These are phyloP conservation scores for Agrocybe pediades DNA, from an alignment of 768 basidiomycete genomes.

Conservation along the genomic window DNA sequence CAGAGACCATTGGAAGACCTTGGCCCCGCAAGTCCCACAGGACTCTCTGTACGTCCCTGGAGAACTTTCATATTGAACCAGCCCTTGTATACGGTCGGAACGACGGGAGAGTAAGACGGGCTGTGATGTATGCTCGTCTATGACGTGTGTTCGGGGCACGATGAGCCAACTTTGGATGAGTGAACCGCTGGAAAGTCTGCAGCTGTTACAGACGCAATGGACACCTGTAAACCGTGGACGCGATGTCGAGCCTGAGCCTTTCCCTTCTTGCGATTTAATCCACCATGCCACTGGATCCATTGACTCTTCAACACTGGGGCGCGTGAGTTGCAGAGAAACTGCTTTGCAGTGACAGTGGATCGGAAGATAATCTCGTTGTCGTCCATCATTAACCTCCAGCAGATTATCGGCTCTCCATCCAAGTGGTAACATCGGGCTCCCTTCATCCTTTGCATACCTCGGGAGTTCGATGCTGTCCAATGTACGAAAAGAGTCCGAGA, in stretches of 20 bases:
- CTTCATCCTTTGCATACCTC: conserved; percentile 12
- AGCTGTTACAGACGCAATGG: conserved; percentile 11
- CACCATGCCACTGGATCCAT: conserved; percentile 7
- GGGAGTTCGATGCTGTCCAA: conserved; percentile 14
- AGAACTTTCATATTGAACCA: conserved; percentile 17
- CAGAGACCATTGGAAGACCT: conserved; percentile 18
- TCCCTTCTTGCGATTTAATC: neutral
- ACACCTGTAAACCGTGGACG: conserved; percentile 8
- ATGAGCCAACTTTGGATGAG: conserved; percentile 28
- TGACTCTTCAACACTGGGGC: conserved; percentile 4
- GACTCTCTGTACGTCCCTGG: conserved; percentile 16
- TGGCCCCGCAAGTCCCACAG: conserved; percentile 21
- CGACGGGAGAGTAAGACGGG: conserved; percentile 14
- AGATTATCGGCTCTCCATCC: conserved; percentile 17
- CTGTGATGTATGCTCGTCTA: conserved; percentile 11
- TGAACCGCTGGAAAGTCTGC: conserved; percentile 23
- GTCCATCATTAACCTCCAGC: neutral
- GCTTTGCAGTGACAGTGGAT: conserved; percentile 19
- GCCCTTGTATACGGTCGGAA: neutral
- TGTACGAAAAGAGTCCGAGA: conserved; percentile 19
- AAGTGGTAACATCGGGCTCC: conserved; percentile 6
- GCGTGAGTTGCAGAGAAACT: conserved; percentile 8
- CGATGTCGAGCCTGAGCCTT: neutral
- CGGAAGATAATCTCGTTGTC: neutral
- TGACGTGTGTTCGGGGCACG: conserved; percentile 22